Percentiles rank a stretch among this genome's conserved stretches.
phyloP scores from a whole-genome alignment of 192 early-diverging fungal genomes.

The Coemansia asiatica region DNA sequence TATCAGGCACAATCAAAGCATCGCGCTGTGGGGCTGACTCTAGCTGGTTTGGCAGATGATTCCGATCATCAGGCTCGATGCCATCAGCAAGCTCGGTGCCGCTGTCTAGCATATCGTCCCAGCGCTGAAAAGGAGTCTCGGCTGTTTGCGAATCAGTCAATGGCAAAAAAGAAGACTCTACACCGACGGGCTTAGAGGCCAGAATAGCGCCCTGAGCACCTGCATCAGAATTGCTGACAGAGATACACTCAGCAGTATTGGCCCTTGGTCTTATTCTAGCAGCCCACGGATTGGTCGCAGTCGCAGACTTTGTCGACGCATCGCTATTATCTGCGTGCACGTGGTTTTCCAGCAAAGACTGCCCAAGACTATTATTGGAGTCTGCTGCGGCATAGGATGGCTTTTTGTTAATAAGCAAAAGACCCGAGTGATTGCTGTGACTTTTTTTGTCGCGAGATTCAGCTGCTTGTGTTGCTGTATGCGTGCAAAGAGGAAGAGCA shows the following conservation, averaged over 20 bases:
- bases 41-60: too few species aligned
- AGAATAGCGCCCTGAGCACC: too few species aligned
- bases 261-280: slow-evolving; percentile 10
- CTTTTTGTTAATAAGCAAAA: slow-evolving; percentile 6
- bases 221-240: too few species aligned
- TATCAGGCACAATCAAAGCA: neutral
- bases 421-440: neutral
- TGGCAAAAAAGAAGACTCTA: neutral
- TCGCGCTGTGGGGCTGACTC: too few species aligned
- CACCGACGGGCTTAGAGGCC: too few species aligned
- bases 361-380: neutral
- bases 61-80: too few species aligned
- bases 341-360: neutral
- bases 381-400: neutral
- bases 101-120: slow-evolving; percentile 28
- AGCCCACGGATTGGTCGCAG: slow-evolving; percentile 27
- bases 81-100: slow-evolving; percentile 18
- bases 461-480: neutral
- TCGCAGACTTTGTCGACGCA: neutral
- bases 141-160: slow-evolving; percentile 2
- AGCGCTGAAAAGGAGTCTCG: neutral
- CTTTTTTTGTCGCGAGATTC: slow-evolving; percentile 3
- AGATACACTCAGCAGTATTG: slow-evolving; percentile 9
- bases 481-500: slow-evolving; percentile 21
- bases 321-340: neutral